Conservation (phyloP, 176 grass and related monocot genomes). For the Raddia distichophylla region DNA sequence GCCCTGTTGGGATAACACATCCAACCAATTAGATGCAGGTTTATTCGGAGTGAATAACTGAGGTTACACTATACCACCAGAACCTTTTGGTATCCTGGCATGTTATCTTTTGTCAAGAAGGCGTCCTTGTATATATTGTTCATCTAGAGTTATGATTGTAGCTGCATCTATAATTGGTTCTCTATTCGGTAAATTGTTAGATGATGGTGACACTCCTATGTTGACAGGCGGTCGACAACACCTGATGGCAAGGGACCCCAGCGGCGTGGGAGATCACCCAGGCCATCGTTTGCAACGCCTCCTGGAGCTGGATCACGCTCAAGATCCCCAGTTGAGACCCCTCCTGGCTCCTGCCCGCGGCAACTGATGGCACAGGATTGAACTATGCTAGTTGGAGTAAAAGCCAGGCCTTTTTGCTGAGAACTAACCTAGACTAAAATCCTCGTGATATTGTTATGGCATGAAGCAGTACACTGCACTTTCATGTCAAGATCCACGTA, state of each 20-base stretch:
- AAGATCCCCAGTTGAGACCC: no score
- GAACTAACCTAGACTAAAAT: background rate
- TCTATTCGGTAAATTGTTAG: background rate
- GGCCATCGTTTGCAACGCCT: background rate
- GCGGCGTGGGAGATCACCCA: background rate
- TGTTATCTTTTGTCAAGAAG: background rate
- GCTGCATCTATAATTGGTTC: background rate
- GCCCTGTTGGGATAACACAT: background rate
- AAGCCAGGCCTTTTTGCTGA: background rate
- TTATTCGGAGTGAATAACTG: background rate
- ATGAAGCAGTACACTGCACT: no score
- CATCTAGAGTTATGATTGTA: background rate
- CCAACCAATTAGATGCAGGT: background rate
- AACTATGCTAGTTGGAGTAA: background rate
- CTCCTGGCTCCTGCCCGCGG: no score
- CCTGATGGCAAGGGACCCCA: slow-evolving; percentile 14
- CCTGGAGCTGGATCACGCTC: background rate
- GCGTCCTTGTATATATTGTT: background rate
- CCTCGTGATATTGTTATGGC: background rate
- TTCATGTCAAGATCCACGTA: no score
- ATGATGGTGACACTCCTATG: background rate
- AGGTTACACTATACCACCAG: background rate
- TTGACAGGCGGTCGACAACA: slow-evolving; percentile 15
- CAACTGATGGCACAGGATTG: background rate
- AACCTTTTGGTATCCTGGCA: background rate